Conservation (phyloP, 2,329 filamentous ascomycete species). For the Didymella glomerata region DNA sequence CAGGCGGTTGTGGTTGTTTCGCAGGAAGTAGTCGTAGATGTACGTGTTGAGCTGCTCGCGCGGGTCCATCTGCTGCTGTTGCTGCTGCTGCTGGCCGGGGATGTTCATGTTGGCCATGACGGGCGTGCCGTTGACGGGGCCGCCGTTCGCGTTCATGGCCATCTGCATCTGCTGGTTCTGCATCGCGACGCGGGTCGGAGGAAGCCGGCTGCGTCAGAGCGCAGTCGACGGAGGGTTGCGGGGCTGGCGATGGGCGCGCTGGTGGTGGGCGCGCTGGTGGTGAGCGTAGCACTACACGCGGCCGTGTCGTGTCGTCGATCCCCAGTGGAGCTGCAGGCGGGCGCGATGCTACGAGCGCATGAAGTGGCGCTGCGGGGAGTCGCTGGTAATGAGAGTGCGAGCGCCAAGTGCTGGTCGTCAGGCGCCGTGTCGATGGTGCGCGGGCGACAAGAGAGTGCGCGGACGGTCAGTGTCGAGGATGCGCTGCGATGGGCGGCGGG, state of each 20-base stretch:
- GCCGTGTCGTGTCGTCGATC: slow-evolving; percentile 13
- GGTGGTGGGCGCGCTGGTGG: slow-evolving; percentile 6
- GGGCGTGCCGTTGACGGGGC: slow-evolving; percentile 69
- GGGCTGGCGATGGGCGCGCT: slow-evolving; percentile 9
- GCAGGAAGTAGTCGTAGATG: slow-evolving; percentile 91
- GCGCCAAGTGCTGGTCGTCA: slow-evolving; percentile 5
- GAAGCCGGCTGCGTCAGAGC: slow-evolving; percentile 26
- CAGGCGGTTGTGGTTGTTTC: slow-evolving; percentile 82
- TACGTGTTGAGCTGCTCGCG: slow-evolving; percentile 77
- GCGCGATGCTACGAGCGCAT: slow-evolving; percentile 27
- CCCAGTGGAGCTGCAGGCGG: slow-evolving; percentile 6
- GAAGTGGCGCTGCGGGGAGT: slow-evolving; percentile 22
- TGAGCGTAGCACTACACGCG: slow-evolving; percentile 3
- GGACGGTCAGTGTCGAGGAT: slow-evolving; percentile 18
- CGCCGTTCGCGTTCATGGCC: slow-evolving; percentile 70
- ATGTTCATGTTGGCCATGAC: slow-evolving; percentile 69
- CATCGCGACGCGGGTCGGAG: slow-evolving; percentile 38
- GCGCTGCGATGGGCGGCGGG: slow-evolving; percentile 27
- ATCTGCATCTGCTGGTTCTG: slow-evolving; percentile 68
- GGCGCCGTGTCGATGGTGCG: slow-evolving; percentile 18
- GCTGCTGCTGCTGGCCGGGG: slow-evolving; percentile 45
- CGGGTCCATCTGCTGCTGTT: slow-evolving; percentile 46
- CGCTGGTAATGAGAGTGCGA: slow-evolving; percentile 25
- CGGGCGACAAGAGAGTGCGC: slow-evolving; percentile 19
- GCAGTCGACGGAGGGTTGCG: slow-evolving; percentile 7